A percentile compares a stretch with the other conserved stretches of the same genome.
Conservation (phyloP, 2,329 filamentous ascomycete genomes). For the Ceratocystis cubensis region DNA sequence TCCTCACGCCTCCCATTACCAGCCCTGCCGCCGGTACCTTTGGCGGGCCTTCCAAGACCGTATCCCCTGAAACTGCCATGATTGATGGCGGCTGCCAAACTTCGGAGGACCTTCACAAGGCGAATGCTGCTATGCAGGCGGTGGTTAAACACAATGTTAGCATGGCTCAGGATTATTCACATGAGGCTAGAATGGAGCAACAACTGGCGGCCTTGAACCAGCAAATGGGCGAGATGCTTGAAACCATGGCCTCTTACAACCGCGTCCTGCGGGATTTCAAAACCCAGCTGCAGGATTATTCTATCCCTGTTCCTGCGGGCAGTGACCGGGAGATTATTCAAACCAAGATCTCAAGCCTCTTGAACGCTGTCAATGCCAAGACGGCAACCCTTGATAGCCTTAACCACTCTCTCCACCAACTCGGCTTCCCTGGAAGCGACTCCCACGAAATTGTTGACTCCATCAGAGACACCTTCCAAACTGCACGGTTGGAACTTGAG, state of each 20-base stretch:
- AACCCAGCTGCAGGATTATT: constrained; percentile 27
- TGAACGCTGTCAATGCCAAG: constrained; percentile 37
- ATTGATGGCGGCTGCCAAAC: background rate
- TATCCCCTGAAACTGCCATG: background rate
- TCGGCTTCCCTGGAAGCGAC: constrained; percentile 41
- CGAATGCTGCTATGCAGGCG: constrained; percentile 15
- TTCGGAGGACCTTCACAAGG: constrained; percentile 4
- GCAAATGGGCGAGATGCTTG: constrained; percentile 37
- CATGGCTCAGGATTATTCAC: constrained; percentile 5
- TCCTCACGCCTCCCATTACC: constrained; percentile 44
- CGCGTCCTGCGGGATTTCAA: constrained; percentile 24
- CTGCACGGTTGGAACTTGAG: constrained; percentile 48
- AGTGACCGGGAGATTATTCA: constrained; percentile 29
- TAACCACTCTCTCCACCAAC: constrained; percentile 33
- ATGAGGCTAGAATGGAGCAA: constrained; percentile 30
- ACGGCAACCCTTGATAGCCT: constrained; percentile 37
- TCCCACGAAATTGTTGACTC: constrained; percentile 37
- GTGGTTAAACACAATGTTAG: background rate
- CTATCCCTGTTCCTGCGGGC: constrained; percentile 13
- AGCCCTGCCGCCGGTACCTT: constrained; percentile 31
- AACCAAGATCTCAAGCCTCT: constrained; percentile 32
- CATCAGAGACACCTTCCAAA: constrained; percentile 39
- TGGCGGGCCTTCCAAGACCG: background rate
- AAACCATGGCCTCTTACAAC: constrained; percentile 31
- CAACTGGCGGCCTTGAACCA: constrained; percentile 38